phyloP scores from a whole-genome alignment of 2,329 filamentous ascomycete genomes.

The Botryotinia globosa region DNA sequence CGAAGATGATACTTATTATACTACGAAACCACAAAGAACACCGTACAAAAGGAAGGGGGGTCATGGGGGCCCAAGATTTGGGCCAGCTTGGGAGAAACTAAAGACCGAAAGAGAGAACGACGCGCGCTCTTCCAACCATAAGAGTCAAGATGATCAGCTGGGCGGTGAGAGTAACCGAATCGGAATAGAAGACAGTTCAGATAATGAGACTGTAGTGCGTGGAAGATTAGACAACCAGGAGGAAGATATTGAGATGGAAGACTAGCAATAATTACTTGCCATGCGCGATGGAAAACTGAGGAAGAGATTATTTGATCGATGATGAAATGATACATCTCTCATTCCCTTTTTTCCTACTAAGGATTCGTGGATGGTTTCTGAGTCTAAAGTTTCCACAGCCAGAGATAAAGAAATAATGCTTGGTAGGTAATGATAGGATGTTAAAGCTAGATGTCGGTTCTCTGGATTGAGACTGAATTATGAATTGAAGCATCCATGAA shows the following conservation, averaged over 20 bases:
- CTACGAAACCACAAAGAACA: not conserved
- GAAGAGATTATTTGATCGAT: not conserved
- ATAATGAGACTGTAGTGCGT: not conserved
- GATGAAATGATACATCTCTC: not conserved
- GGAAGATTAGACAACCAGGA: not conserved
- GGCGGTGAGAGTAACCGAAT: not conserved
- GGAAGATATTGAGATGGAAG: not conserved
- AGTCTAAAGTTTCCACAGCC: not conserved
- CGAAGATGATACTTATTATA: not conserved
- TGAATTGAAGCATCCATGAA: not conserved
- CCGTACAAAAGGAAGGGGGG: not conserved
- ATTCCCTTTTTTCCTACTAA: not conserved
- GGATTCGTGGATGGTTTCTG: not conserved
- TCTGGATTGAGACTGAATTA: not conserved
- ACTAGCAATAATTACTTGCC: not conserved
- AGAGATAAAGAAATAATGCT: not conserved
- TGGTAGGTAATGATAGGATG: not conserved
- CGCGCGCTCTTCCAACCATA: not conserved
- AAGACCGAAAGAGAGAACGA: not conserved
- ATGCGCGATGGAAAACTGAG: not conserved
- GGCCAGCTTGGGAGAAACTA: not conserved
- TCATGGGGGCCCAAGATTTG: not conserved
- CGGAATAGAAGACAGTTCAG: not conserved
- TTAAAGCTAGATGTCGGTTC: not conserved
- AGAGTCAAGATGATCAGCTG: not conserved